Conservation (phyloP, 73 alveolate genomes). For the Paramecium tetraurelia region DNA sequence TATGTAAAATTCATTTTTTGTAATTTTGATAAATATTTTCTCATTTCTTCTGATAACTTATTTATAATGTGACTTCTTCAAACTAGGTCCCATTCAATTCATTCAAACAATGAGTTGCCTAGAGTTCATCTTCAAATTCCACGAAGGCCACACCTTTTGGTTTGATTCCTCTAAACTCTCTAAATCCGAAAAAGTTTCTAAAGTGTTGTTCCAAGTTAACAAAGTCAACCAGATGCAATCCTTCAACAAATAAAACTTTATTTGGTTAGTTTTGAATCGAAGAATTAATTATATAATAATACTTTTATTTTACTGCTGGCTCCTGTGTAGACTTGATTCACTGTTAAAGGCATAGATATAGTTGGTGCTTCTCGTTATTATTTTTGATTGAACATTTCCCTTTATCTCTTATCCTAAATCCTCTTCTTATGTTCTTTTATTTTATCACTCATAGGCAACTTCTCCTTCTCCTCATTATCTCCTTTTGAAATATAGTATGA, state of each 20-base stretch:
- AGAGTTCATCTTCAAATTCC: slow-evolving; percentile 57
- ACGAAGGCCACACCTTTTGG: slow-evolving; percentile 61
- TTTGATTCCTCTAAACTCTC: slow-evolving; percentile 51
- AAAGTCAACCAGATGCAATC: slow-evolving; percentile 26
- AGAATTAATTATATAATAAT: neutral
- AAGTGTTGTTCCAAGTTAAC: slow-evolving; percentile 13
- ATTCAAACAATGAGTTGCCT: slow-evolving; percentile 56
- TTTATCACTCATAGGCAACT: slow-evolving; percentile 47
- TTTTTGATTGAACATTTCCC: neutral
- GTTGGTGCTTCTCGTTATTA: slow-evolving; percentile 39
- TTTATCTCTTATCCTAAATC: neutral
- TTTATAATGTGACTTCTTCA: slow-evolving; percentile 27
- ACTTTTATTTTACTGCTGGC: neutral
- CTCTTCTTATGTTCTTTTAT: slow-evolving; percentile 35
- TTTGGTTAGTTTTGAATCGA: slow-evolving; percentile 17
- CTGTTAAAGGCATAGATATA: slow-evolving; percentile 28
- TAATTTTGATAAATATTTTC: neutral
- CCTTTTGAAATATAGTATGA: neutral
- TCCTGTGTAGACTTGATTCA: neutral
- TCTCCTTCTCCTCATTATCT: neutral
- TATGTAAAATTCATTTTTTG: slow-evolving; percentile 7
- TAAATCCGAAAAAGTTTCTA: slow-evolving; percentile 29
- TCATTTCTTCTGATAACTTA: slow-evolving; percentile 41
- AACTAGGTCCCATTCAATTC: slow-evolving; percentile 36
- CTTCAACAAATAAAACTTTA: slow-evolving; percentile 34